A percentile compares a stretch with the other conserved stretches of the same genome.
phyloP scores from a whole-genome alignment of 2,329 filamentous ascomycete genomes.

The Talaromyces sp. region DNA sequence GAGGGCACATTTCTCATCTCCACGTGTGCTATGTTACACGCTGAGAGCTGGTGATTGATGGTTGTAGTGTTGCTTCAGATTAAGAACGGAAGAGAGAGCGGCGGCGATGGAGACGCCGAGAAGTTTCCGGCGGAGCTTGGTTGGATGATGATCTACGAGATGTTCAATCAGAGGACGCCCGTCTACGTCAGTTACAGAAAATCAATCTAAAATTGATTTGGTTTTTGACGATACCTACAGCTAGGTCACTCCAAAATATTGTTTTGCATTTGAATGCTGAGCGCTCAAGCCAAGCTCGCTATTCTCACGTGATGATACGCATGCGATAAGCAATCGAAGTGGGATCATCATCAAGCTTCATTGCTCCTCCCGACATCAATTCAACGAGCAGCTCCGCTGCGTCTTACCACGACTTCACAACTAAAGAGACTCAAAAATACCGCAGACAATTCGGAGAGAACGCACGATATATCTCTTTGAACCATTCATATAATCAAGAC shows the following conservation, averaged over 20 bases:
- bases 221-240: not conserved
- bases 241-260: not conserved
- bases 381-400: not conserved
- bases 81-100: constrained; percentile 6
- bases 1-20: constrained; percentile 45
- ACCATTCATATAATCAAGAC: not conserved
- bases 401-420: not conserved
- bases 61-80: not conserved
- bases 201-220: not conserved
- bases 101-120: not conserved
- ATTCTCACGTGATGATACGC: constrained; percentile 13
- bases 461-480: not conserved
- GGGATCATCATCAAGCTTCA: not conserved
- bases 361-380: not conserved
- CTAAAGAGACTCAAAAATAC: not conserved
- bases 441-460: not conserved
- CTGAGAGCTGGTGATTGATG: not conserved
- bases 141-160: constrained; percentile 4
- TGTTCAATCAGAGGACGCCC: not conserved
- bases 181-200: not conserved
- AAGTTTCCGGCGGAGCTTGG: constrained; percentile 8
- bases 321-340: constrained; percentile 9
- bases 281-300: not conserved
- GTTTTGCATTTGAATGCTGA: not conserved
- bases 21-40: constrained; percentile 13